Conservation (phyloP, 108 stramenopile species). For the Skeletonema tropicum region DNA sequence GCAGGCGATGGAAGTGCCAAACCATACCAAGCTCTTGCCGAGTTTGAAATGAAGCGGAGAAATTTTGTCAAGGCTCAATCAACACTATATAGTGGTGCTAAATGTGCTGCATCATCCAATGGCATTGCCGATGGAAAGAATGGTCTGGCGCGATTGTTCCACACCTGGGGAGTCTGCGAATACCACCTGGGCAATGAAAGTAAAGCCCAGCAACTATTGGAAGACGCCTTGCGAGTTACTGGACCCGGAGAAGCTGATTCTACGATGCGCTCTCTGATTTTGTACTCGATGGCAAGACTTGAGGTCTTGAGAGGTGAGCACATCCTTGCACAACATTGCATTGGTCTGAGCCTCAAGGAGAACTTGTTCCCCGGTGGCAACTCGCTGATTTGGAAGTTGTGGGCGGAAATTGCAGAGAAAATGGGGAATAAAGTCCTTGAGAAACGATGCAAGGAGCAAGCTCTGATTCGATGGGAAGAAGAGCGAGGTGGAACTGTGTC, state of each 20-base stretch:
- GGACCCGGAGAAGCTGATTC: slow-evolving; percentile 49
- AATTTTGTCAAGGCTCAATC: slow-evolving; percentile 58
- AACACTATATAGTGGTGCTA: slow-evolving; percentile 65
- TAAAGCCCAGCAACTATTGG: slow-evolving; percentile 68
- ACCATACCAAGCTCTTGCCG: slow-evolving; percentile 64
- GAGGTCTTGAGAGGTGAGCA: slow-evolving; percentile 57
- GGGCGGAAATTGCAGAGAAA: slow-evolving; percentile 65
- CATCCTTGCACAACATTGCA: slow-evolving; percentile 75
- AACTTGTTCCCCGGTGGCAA: slow-evolving; percentile 62
- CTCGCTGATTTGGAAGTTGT: slow-evolving; percentile 65
- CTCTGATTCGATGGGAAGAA: slow-evolving; percentile 26
- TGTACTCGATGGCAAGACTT: slow-evolving; percentile 70
- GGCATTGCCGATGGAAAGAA: slow-evolving; percentile 21
- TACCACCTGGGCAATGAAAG: slow-evolving; percentile 64
- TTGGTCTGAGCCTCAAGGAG: slow-evolving; percentile 72
- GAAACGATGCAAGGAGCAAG: slow-evolving; percentile 56
- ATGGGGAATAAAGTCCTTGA: slow-evolving; percentile 63
- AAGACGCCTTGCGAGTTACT: slow-evolving; percentile 66
- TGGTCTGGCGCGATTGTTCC: slow-evolving; percentile 57
- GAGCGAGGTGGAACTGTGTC: slow-evolving; percentile 42
- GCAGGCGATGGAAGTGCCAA: slow-evolving; percentile 45
- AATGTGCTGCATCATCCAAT: slow-evolving; percentile 30
- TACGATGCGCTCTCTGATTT: slow-evolving; percentile 57
- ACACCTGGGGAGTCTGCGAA: slow-evolving; percentile 79
- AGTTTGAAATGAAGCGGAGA: slow-evolving; percentile 66